Base-by-base conservation (phyloP, 164 flowering plant genomes). In the Nymphaea thermarum region DNA sequence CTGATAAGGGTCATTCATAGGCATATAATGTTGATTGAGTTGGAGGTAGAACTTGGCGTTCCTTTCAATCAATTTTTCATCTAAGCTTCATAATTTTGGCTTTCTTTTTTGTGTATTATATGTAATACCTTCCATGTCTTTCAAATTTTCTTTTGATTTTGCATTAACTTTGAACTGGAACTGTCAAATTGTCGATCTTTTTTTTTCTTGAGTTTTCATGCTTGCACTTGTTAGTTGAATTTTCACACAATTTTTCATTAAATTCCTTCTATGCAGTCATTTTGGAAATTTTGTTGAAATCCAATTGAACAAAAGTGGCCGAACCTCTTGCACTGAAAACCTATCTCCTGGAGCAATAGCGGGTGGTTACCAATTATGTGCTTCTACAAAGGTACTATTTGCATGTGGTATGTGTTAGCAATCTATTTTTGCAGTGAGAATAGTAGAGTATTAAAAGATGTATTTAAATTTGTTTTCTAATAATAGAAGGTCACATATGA, bases 251-350 rank as follows among this genome's bases (percentile, higher is more conserved):
- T 7, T 14, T 0, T 3, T 4, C 55, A 7, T 25, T 25, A 47
- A 47, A 47, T 67, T 78, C 65, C 25, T 72, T 67, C 10, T 53
- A 6, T 78, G 77, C 83, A 94, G 99, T 77, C 99, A 98, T 45
- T 94, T 94, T 77, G 99, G 99, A 36, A 94, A 94, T 74, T 94
- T 94, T 75, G 98, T 92, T 64, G 97, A 90, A 85, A 88, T 95
- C 69, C 99, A 95, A 70, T 95, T 95, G 76, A 94, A 95, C 77
- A 73, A 81, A 63, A 83, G 73, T 81, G 99, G 99, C 70, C 85
- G 97, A 85, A 95, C 92, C 83, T 92, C 98, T 67, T 77, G 98
- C 97, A 41, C 90, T 95, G 36, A 84, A 98, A 84, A 90, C 96
- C 59, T 95, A 95, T 74, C 94, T 92, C 60, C 74, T 95, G 66